phyloP scores from a whole-genome alignment of 208 protist genomes.

The Lotmaria passim region DNA sequence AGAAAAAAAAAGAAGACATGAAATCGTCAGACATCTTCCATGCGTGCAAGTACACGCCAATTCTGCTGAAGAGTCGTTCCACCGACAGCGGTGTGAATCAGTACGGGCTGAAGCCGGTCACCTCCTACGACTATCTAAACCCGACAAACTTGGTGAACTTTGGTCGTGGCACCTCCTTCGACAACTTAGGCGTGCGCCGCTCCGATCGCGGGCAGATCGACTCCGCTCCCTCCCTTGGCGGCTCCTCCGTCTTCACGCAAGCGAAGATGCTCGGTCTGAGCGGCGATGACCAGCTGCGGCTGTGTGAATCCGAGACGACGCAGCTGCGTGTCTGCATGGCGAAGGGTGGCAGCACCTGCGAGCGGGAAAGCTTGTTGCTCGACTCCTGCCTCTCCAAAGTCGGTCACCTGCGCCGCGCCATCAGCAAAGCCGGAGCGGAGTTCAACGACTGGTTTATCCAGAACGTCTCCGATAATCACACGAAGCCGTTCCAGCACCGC shows the following conservation, averaged over 20 bases:
- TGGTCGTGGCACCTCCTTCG: slow-evolving; percentile 84
- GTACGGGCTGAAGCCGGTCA: slow-evolving; percentile 84
- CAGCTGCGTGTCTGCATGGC: slow-evolving; percentile 89
- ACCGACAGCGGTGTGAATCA: slow-evolving; percentile 87
- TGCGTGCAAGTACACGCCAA: slow-evolving; percentile 61
- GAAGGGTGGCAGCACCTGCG: slow-evolving; percentile 74
- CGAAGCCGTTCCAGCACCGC: slow-evolving; percentile 88
- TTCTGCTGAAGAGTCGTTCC: slow-evolving; percentile 66
- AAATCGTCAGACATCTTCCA: slow-evolving; percentile 76
- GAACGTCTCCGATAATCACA: slow-evolving; percentile 92
- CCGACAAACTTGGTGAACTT: slow-evolving; percentile 92
- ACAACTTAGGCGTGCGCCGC: slow-evolving; percentile 86
- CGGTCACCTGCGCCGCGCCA: slow-evolving; percentile 74
- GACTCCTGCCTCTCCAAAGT: slow-evolving; percentile 84
- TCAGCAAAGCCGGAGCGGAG: slow-evolving; percentile 64
- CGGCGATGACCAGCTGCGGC: slow-evolving; percentile 78
- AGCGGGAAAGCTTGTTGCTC: slow-evolving; percentile 75
- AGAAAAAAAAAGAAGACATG: slow-evolving; percentile 40
- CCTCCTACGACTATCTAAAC: slow-evolving; percentile 86
- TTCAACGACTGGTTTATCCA: slow-evolving; percentile 93
- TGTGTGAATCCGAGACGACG: slow-evolving; percentile 88
- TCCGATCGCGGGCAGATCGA: slow-evolving; percentile 82
- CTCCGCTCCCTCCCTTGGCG: slow-evolving; percentile 76
- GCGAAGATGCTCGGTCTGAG: slow-evolving; percentile 81
- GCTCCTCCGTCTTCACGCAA: slow-evolving; percentile 82